Percentiles rank a stretch among this genome's conserved stretches.
Conservation (phyloP, 202 grass and related monocot species). For the Carex sylvatica region DNA sequence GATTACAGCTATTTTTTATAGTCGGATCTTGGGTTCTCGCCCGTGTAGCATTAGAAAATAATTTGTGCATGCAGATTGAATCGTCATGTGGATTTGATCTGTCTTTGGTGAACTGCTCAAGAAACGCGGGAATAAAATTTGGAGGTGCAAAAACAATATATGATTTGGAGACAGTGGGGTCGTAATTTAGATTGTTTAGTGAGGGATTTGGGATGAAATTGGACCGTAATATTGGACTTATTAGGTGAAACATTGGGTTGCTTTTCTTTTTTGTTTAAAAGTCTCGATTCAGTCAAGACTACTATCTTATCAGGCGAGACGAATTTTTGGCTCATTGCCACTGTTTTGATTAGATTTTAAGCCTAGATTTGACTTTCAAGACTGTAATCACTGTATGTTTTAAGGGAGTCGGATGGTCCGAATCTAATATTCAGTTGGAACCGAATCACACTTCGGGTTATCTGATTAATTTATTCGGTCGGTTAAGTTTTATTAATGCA, state of each 20-base stretch:
- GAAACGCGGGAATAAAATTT: constrained; percentile 28
- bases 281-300: constrained; percentile 21
- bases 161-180: not conserved
- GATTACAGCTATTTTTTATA: not conserved
- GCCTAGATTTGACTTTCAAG: not conserved
- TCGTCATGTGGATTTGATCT: constrained; percentile 10
- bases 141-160: constrained; percentile 8
- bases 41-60: not conserved
- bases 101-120: constrained; percentile 33
- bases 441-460: too few species aligned
- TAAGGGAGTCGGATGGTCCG: too few species aligned
- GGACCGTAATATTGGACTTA: constrained; percentile 22
- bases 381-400: not conserved
- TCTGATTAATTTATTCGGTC: too few species aligned
- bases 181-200: constrained; percentile 4
- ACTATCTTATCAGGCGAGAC: constrained; percentile 5
- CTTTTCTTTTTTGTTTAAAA: not conserved
- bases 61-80: not conserved
- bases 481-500: too few species aligned
- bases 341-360: constrained; percentile 7
- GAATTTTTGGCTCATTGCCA: not conserved
- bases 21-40: not conserved
- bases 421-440: too few species aligned
- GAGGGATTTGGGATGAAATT: constrained; percentile 24
- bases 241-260: not conserved